Percentiles rank a stretch among this genome's conserved stretches.
Evolutionary conservation across 1,139 yeast species (phyloP).

Genomic region (Yueomyces sp.): DNA sequence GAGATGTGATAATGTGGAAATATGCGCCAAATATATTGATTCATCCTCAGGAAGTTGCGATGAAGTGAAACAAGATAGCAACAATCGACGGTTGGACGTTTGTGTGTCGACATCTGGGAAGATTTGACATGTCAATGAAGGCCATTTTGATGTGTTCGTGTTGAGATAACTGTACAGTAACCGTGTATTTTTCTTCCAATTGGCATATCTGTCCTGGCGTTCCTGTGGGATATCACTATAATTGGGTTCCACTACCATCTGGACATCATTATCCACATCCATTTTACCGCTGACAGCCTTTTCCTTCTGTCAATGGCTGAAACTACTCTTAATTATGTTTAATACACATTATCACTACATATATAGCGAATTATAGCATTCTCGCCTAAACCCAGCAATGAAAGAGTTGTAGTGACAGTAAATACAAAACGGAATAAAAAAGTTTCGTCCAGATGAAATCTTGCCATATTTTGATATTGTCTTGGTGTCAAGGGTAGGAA

Average conservation of each 20-base stretch:
- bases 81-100: slow-evolving; percentile 18
- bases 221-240: slow-evolving; percentile 9
- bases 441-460: too few relatives aligned
- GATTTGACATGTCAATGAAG: slow-evolving; percentile 69
- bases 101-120: slow-evolving; percentile 35
- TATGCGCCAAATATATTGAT: slow-evolving; percentile 15
- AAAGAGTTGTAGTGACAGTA: too few relatives aligned
- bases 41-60: slow-evolving; percentile 25
- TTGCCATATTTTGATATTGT: too few relatives aligned
- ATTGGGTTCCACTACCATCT: slow-evolving; percentile 1
- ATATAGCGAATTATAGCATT: too few relatives aligned
- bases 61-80: slow-evolving; percentile 24
- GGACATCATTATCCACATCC: slow-evolving; percentile 1
- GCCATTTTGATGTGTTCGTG: slow-evolving; percentile 71
- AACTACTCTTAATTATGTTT: too few relatives aligned
- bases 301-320: too few relatives aligned
- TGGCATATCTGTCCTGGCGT: slow-evolving; percentile 45
- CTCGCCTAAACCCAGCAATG: too few relatives aligned
- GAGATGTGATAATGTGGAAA: slow-evolving; percentile 21
- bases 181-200: slow-evolving; percentile 68
- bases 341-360: too few relatives aligned
- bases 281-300: background rate
- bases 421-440: too few relatives aligned
- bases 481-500: too few relatives aligned
- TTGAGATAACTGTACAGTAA: slow-evolving; percentile 63